Evolutionary conservation across 345 rosid genomes (phyloP).

Genomic region (Rhizophora mangle): DNA sequence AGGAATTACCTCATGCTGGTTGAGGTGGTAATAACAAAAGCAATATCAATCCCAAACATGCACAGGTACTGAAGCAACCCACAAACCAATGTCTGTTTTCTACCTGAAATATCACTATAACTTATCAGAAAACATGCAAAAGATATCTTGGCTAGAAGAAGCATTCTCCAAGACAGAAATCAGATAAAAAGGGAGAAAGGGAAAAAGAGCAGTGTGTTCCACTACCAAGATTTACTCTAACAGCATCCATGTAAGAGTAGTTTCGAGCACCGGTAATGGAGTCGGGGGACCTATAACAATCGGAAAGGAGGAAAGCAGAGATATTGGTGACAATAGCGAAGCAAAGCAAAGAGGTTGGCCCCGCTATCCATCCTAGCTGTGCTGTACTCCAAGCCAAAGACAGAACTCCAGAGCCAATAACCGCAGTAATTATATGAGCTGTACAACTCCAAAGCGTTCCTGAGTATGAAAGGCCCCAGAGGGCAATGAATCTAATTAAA

Average conservation of each 20-base stretch:
- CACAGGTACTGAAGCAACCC: constrained; percentile 53
- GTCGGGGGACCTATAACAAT: constrained; percentile 53
- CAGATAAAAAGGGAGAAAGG: not conserved
- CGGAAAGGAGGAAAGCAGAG: constrained; percentile 49
- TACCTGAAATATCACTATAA: constrained; percentile 41
- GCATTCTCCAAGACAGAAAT: constrained; percentile 1
- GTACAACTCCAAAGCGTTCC: constrained; percentile 51
- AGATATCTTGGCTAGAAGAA: not conserved
- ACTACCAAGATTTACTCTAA: constrained; percentile 42
- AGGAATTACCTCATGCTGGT: constrained; percentile 45
- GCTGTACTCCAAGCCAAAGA: constrained; percentile 64
- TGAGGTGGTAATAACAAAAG: constrained; percentile 49
- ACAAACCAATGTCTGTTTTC: constrained; percentile 47
- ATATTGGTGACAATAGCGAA: constrained; percentile 50
- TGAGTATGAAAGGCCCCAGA: constrained; percentile 21
- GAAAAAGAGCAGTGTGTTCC: not conserved
- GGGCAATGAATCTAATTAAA: constrained; percentile 9
- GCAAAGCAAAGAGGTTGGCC: constrained; percentile 42
- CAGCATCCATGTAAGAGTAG: constrained; percentile 45
- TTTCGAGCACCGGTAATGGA: constrained; percentile 40
- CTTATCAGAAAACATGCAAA: constrained; percentile 15
- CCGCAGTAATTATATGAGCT: constrained; percentile 54
- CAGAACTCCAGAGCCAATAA: constrained; percentile 50
- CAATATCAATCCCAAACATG: constrained; percentile 40
- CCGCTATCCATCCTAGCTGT: constrained; percentile 73